Evolutionary conservation across 1,284 basidiomycete genomes (phyloP), one percentile per base, ranked within the genome.

Genomic region (Leccinum pseudoinsigne): DNA sequence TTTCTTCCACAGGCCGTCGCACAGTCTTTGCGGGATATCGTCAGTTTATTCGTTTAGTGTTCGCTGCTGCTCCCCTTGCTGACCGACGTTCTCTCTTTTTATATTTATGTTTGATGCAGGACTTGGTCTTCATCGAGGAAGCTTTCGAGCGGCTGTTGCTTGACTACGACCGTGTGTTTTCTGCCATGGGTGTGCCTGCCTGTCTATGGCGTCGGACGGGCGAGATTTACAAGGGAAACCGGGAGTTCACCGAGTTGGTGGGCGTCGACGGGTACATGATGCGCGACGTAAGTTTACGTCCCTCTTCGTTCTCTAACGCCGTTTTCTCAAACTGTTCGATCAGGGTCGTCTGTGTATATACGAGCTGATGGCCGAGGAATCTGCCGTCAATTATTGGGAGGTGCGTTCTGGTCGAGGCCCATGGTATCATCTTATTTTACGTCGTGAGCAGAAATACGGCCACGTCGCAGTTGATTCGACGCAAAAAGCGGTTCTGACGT

Each of bases 331-430:
- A 28, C 21, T 38, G 45, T 58, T 60, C 26, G 64, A 4, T 62
- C 9, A 93, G 81, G 97, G 97, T 1, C 88, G 94, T 58, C 77
- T 98, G 55, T 97, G 95, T 71, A 98, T 99, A 61, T 98, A 98
- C 78, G 97, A 99, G 76, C 84, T 98, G 60, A 96, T 97, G 94
- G 92, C 93, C 3, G 93, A 97, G 75, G 96, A 98, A 74, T 93
- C 90, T 5, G 95, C 95, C 2, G 95, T 98, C 26, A 96, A 98
- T 75, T 99, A 97, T 74, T 98, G 94, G 93, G 94, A 97, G 91
- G 94, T 93, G 82, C 73, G 58, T 50, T 66, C 26, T 5, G 3
- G 18, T 6, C 5, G 26, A 23, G 0, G n/a, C 1, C 5, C 7
- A 11, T 2, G 8, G 23, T 10, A 18, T 65, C 12, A 11, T 50